Percentiles rank a stretch among this genome's conserved stretches.
Conservation (phyloP, 169 alveolate genomes). For the Plasmodium gallinaceum region DNA sequence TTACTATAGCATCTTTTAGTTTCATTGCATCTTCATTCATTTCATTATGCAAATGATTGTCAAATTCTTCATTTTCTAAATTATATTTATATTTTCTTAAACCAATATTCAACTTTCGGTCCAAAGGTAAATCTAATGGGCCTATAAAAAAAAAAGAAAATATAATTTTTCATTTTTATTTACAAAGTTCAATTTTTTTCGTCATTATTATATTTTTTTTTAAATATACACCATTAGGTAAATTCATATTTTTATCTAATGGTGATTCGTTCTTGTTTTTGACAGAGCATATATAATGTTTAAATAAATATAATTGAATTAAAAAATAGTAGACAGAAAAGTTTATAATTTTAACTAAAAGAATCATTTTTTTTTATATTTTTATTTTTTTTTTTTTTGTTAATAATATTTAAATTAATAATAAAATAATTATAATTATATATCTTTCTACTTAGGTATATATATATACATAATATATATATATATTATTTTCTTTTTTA, state of each 20-base stretch:
- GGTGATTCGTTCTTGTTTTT: conserved; percentile 8
- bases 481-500: background rate
- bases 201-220: conserved; percentile 17
- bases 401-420: background rate
- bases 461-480: background rate
- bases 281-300: background rate
- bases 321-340: conserved; percentile 22
- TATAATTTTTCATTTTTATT: background rate
- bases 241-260: background rate
- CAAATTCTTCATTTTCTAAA: background rate
- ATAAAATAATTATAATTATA: background rate
- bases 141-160: conserved; percentile 22
- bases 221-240: conserved; percentile 50
- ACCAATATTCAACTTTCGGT: conserved; percentile 43
- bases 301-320: conserved; percentile 24
- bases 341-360: conserved; percentile 22
- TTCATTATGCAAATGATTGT: conserved; percentile 32
- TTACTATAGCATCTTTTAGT: conserved; percentile 37
- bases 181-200: background rate
- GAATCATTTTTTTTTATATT: conserved; percentile 46
- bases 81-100: conserved; percentile 28
- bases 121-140: conserved; percentile 55
- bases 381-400: conserved; percentile 5
- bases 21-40: conserved; percentile 47
- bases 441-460: background rate